Conservation (phyloP, 495 filamentous ascomycete species). For the Hyaloscypha hepaticicola region DNA sequence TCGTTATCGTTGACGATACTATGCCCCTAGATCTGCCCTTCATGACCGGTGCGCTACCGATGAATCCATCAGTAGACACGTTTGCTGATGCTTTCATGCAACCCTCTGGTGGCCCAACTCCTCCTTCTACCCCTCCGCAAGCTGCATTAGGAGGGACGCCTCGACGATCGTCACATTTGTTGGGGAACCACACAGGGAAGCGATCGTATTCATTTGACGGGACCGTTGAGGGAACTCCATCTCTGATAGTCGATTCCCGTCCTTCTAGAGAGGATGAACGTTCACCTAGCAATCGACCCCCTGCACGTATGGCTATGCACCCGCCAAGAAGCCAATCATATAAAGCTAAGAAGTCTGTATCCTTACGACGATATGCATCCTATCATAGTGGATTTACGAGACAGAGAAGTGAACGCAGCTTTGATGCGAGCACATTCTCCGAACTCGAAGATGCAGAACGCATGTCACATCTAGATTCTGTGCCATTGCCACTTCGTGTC, state of each 20-base stretch:
- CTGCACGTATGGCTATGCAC: slow-evolving; percentile 9
- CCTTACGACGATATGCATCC: slow-evolving; percentile 55
- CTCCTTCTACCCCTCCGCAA: slow-evolving; percentile 53
- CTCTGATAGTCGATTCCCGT: slow-evolving; percentile 22
- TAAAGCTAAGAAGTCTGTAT: slow-evolving; percentile 31
- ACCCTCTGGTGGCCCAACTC: slow-evolving; percentile 45
- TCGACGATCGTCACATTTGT: slow-evolving; percentile 50
- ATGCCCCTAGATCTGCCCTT: slow-evolving; percentile 39
- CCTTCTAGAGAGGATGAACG: slow-evolving; percentile 28
- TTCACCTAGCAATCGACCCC: slow-evolving; percentile 42
- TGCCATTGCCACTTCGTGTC: slow-evolving; percentile 54
- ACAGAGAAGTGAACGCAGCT: slow-evolving; percentile 56
- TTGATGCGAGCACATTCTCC: slow-evolving; percentile 58
- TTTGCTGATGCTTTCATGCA: slow-evolving; percentile 48
- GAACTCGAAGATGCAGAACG: slow-evolving; percentile 31
- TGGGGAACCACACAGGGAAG: slow-evolving; percentile 33
- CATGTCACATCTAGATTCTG: slow-evolving; percentile 22
- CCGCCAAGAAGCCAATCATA: slow-evolving; percentile 18
- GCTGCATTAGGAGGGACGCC: slow-evolving; percentile 40
- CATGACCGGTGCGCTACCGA: slow-evolving; percentile 48
- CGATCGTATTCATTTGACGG: slow-evolving; percentile 38
- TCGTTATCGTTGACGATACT: slow-evolving; percentile 82
- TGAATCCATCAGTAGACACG: slow-evolving; percentile 48
- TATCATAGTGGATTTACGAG: slow-evolving; percentile 70
- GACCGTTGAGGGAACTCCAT: slow-evolving; percentile 25